Conservation (phyloP, 2,329 filamentous ascomycete genomes). For the Nemania diffusa region DNA sequence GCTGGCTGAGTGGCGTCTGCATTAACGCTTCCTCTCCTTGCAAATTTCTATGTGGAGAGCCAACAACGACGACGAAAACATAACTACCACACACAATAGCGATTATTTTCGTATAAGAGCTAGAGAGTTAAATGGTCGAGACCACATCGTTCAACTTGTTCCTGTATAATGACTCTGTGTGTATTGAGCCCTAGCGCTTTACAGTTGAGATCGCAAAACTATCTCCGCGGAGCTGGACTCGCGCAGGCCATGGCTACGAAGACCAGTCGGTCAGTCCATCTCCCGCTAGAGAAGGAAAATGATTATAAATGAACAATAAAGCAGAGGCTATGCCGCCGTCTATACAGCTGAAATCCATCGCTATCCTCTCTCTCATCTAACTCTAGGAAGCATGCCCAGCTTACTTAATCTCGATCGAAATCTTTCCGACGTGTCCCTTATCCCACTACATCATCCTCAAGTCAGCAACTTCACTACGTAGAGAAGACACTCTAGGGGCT, state of each 20-base stretch:
- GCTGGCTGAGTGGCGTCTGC: too few relatives aligned
- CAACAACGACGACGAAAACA: too few relatives aligned
- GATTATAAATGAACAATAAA: constrained; percentile 5
- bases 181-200: not conserved
- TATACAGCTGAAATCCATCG: not conserved
- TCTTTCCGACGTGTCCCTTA: constrained; percentile 66
- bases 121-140: not conserved
- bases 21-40: too few relatives aligned
- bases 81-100: not conserved
- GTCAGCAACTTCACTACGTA: not conserved
- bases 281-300: not conserved
- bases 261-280: constrained; percentile 12
- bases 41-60: too few relatives aligned
- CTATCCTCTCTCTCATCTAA: not conserved
- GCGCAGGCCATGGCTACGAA: constrained; percentile 6
- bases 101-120: not conserved
- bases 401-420: constrained; percentile 60
- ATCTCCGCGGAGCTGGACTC: not conserved
- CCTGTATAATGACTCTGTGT: not conserved
- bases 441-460: constrained; percentile 51
- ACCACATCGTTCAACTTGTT: not conserved
- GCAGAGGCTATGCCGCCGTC: not conserved
- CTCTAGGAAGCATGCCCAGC: constrained; percentile 5
- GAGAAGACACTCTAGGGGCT: not conserved
- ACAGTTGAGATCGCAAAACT: not conserved